Percentiles rank a stretch among this genome's conserved stretches.
These are phyloP conservation scores for Tulasnella sp. DNA, from an alignment of 768 basidiomycete species.

Conservation along the genomic window DNA sequence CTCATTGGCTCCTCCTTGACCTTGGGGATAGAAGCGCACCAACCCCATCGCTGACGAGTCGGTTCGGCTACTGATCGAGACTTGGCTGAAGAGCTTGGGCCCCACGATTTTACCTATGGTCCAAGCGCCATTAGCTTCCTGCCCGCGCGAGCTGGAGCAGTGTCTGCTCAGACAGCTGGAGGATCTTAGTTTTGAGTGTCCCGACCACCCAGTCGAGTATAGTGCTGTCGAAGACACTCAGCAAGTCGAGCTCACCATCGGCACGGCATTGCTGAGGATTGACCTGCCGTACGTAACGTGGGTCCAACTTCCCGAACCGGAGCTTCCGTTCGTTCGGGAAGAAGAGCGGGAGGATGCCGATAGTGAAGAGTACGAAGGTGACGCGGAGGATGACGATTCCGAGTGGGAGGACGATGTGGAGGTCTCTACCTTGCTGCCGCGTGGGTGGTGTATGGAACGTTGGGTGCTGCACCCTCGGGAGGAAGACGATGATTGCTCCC, in stretches of 20 bases:
- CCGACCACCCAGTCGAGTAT: neutral
- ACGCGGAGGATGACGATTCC: neutral
- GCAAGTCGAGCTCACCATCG: neutral
- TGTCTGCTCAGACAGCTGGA: neutral
- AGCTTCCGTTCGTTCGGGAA: neutral
- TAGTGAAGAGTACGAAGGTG: neutral
- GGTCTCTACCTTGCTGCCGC: neutral
- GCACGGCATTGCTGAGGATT: neutral
- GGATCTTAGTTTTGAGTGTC: neutral
- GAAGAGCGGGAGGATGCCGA: neutral
- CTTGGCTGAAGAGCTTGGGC: neutral
- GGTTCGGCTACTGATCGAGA: neutral
- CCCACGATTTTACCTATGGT: neutral
- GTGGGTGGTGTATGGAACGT: neutral
- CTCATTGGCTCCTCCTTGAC: neutral
- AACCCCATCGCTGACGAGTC: neutral
- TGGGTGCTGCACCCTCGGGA: neutral
- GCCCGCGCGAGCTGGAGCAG: neutral
- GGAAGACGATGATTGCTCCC: neutral
- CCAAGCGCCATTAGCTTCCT: neutral
- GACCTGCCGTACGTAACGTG: neutral
- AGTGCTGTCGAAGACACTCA: neutral
- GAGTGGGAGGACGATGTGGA: neutral
- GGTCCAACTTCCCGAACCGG: neutral
- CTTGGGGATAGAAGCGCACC: neutral